These are phyloP conservation scores for Musa beccarii DNA, from an alignment of 176 grass and related monocot genomes.

Conservation along the genomic window DNA sequence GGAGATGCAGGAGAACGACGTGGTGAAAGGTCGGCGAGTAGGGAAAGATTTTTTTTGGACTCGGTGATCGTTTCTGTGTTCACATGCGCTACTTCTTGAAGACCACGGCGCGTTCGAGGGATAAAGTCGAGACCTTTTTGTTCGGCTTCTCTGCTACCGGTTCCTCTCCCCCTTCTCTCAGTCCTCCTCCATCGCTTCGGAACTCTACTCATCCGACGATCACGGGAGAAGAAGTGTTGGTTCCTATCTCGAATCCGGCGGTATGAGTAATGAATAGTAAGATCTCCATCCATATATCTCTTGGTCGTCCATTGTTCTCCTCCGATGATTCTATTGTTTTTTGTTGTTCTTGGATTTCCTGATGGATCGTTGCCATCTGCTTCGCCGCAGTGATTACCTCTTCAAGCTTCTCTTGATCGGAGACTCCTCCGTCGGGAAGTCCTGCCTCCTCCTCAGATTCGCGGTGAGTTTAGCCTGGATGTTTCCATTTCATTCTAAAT, in stretches of 20 bases:
- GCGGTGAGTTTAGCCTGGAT: slow-evolving; percentile 35
- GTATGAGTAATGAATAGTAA: slow-evolving; percentile 59
- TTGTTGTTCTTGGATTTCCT: neutral
- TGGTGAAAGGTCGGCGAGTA: neutral
- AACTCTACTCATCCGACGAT: neutral
- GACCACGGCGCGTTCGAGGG: neutral
- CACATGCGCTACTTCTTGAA: neutral
- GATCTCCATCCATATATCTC: neutral
- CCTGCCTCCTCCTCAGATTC: slow-evolving; percentile 84
- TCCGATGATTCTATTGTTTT: neutral
- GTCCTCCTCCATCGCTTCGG: neutral
- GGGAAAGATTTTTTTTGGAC: neutral
- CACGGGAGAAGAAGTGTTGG: neutral
- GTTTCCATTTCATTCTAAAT: neutral
- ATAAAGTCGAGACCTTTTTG: neutral
- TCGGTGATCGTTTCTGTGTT: neutral
- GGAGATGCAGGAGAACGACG: neutral
- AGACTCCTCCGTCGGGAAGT: slow-evolving; percentile 93
- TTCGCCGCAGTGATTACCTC: slow-evolving; percentile 68
- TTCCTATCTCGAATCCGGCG: neutral
- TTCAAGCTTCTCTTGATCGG: slow-evolving; percentile 99
- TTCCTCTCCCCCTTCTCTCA: neutral
- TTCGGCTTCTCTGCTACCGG: neutral
- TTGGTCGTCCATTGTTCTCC: neutral
- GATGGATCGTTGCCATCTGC: neutral